phyloP scores from a whole-genome alignment of 345 rosid species.

The Salix udensis region DNA sequence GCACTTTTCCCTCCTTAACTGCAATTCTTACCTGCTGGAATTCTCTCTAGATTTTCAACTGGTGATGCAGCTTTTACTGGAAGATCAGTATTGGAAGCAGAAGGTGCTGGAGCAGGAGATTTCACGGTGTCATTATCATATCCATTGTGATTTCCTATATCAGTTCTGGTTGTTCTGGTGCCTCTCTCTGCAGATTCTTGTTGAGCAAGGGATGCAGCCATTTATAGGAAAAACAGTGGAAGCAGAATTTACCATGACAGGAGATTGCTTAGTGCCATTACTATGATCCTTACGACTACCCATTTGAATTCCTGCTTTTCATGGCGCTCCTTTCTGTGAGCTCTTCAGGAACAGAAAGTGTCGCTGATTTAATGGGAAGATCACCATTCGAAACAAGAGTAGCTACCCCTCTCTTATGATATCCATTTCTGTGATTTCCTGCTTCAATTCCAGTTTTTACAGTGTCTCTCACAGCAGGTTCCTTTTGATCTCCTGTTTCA shows the following conservation, averaged over 20 bases:
- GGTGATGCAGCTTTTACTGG: constrained; percentile 10
- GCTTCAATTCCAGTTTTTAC: constrained; percentile 15
- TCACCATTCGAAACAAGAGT: too few species aligned
- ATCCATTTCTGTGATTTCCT: constrained; percentile 2
- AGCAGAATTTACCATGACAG: neutral
- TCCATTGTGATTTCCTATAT: neutral
- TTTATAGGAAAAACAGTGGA: neutral
- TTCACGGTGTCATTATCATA: neutral
- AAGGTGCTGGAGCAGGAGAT: neutral
- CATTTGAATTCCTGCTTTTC: constrained; percentile 15
- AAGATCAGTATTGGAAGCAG: constrained; percentile 4
- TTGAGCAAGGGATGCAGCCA: neutral
- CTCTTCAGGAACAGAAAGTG: constrained; percentile 3
- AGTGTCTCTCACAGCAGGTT: constrained; percentile 8
- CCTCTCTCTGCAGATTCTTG: neutral
- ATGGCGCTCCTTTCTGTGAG: constrained; percentile 2
- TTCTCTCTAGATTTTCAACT: constrained; percentile 10
- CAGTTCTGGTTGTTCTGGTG: neutral
- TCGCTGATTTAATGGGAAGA: too few species aligned
- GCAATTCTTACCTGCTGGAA: constrained; percentile 2
- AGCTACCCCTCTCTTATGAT: too few species aligned
- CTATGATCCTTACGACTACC: constrained; percentile 9
- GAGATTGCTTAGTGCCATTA: constrained; percentile 25
- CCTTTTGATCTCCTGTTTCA: constrained; percentile 22
- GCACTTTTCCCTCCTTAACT: constrained; percentile 2